A percentile compares a stretch with the other conserved stretches of the same genome.
phyloP scores from a whole-genome alignment of 768 basidiomycete species.

The Leucocoprinus leucothites region DNA sequence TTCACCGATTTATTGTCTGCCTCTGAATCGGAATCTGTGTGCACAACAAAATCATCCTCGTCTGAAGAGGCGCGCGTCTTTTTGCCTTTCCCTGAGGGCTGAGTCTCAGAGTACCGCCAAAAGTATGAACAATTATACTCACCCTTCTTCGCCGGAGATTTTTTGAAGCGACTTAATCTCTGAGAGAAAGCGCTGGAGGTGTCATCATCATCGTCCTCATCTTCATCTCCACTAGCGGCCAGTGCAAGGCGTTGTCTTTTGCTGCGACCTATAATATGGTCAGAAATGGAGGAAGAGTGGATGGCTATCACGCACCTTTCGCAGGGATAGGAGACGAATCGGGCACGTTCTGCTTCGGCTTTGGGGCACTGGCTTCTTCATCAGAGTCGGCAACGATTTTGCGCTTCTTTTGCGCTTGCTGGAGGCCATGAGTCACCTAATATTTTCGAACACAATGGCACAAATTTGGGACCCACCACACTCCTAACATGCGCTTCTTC shows the following conservation, averaged over 20 bases:
- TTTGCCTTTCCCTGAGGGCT: conserved; percentile 29
- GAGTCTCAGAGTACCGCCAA: neutral
- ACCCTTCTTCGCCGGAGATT: conserved; percentile 58
- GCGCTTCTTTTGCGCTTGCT: conserved; percentile 51
- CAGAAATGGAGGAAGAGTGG: neutral
- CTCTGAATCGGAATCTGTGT: conserved; percentile 52
- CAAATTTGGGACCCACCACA: conserved; percentile 30
- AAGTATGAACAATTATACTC: conserved; percentile 9
- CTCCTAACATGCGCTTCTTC: conserved; percentile 29
- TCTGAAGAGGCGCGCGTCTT: conserved; percentile 34
- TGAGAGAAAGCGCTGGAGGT: conserved; percentile 51
- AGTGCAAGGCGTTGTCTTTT: conserved; percentile 65
- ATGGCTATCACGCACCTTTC: conserved; percentile 23
- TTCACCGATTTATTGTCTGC: conserved; percentile 46
- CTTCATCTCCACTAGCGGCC: conserved; percentile 47
- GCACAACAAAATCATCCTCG: conserved; percentile 74
- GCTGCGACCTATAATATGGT: conserved; percentile 31
- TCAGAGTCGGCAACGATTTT: conserved; percentile 75
- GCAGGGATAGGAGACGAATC: conserved; percentile 36
- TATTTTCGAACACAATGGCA: neutral
- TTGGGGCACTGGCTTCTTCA: conserved; percentile 38
- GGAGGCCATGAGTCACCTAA: conserved; percentile 9
- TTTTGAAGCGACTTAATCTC: conserved; percentile 61
- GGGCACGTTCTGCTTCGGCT: conserved; percentile 22
- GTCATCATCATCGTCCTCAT: conserved; percentile 50